These are phyloP conservation scores for Isabelozyma pseudorhagii DNA, from an alignment of 805 yeast genomes.

Conservation along the genomic window DNA sequence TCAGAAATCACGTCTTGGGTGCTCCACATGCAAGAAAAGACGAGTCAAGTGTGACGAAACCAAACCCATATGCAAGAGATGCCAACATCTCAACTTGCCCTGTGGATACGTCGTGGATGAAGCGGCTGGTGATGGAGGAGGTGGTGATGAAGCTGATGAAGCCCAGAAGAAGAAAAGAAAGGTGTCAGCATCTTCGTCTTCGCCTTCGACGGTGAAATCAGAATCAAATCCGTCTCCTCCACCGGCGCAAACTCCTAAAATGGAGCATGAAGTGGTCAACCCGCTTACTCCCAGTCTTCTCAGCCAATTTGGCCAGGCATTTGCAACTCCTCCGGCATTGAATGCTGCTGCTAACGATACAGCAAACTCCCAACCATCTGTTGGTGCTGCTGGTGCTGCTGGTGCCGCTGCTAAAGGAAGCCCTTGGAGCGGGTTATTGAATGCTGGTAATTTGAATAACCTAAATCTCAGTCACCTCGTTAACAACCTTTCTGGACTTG, in stretches of 20 bases:
- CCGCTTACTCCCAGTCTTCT: too few relatives aligned
- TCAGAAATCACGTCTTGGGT: conserved; percentile 84
- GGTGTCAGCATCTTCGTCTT: not conserved
- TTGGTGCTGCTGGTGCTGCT: not conserved
- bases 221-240: not conserved
- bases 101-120: conserved; percentile 54
- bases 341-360: not conserved
- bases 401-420: not conserved
- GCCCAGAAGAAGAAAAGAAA: conserved; percentile 2
- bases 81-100: conserved; percentile 71
- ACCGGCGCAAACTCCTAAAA: not conserved
- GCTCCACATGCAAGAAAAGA: conserved; percentile 83
- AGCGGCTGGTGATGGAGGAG: not conserved
- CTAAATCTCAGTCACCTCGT: conserved; percentile 41
- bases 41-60: conserved; percentile 91
- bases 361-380: too few relatives aligned
- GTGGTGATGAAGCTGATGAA: not conserved
- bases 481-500: conserved; percentile 33
- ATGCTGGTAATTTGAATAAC: conserved; percentile 40
- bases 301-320: too few relatives aligned
- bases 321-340: too few relatives aligned
- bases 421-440: conserved; percentile 10
- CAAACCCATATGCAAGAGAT: conserved; percentile 76
- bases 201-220: not conserved
- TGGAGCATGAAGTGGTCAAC: too few relatives aligned